phyloP scores from a whole-genome alignment of 73 alveolate species.

The Stentor roeselii region DNA sequence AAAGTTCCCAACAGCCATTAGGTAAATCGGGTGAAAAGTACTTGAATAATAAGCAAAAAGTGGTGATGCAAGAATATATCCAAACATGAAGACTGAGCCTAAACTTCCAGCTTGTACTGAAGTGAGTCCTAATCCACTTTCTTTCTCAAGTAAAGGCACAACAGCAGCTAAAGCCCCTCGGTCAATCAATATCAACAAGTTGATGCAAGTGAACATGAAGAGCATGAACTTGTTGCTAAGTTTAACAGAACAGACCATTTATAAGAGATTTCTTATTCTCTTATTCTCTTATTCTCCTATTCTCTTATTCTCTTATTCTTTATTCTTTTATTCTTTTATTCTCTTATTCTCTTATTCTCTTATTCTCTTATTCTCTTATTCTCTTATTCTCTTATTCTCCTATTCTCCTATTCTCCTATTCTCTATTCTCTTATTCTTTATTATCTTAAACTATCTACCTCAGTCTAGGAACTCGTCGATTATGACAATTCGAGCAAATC shows the following conservation, averaged over 20 bases:
- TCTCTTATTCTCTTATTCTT: not conserved
- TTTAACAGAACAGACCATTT: not conserved
- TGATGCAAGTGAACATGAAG: not conserved
- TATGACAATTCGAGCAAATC: not conserved
- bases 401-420: too few species aligned
- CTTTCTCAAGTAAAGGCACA: not conserved
- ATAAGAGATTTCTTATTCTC: not conserved
- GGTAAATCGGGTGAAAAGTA: not conserved
- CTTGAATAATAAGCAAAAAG: not conserved
- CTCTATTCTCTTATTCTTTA: too few species aligned
- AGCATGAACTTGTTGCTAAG: not conserved
- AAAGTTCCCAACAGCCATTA: not conserved
- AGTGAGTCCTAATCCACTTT: not conserved
- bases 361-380: too few species aligned
- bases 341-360: too few species aligned
- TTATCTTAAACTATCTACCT: too few species aligned
- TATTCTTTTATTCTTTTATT: too few species aligned
- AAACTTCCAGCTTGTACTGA: constrained; percentile 12
- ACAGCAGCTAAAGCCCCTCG: constrained; percentile 20
- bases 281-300: not conserved
- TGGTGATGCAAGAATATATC: not conserved
- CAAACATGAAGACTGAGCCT: constrained; percentile 13
- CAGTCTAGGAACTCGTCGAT: too few species aligned
- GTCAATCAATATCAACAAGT: not conserved
- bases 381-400: too few species aligned